A percentile compares a stretch with the other conserved stretches of the same genome.
phyloP scores from a whole-genome alignment of 164 flowering plant genomes.

The Sextonia rubra region DNA sequence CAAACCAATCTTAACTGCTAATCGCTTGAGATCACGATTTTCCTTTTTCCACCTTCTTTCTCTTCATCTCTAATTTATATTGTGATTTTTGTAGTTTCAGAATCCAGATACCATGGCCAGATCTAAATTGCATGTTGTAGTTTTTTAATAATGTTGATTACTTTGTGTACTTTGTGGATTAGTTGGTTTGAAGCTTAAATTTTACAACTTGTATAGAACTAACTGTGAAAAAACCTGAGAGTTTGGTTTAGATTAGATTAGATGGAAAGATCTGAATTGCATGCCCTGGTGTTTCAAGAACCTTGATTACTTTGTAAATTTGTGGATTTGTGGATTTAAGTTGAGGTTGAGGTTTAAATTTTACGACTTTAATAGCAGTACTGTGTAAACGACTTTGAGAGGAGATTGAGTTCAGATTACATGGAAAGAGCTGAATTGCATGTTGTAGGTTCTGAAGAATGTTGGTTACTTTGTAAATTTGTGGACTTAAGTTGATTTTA shows the following conservation, averaged over 20 bases:
- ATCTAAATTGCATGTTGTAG: not conserved
- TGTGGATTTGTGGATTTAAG: no score
- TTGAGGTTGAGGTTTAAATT: no score
- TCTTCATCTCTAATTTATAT: not conserved
- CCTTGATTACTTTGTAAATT: not conserved
- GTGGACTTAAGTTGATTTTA: not conserved
- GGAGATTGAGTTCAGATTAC: not conserved
- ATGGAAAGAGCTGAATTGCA: not conserved
- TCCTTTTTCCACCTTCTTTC: no score
- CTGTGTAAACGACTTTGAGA: no score
- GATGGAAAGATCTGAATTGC: not conserved
- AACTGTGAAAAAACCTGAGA: no score
- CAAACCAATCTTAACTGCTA: no score
- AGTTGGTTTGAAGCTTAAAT: no score
- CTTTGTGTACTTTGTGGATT: no score
- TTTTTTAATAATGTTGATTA: not conserved
- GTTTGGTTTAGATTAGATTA: no score
- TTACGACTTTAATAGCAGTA: no score
- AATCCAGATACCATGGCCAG: not conserved
- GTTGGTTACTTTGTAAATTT: not conserved
- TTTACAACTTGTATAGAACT: no score
- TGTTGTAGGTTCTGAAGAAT: not conserved
- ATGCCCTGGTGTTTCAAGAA: not conserved
- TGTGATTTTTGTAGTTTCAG: not conserved
- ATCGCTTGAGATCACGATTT: no score